These are phyloP conservation scores for Trichoderma endophyticum DNA, from an alignment of 2,329 filamentous ascomycete species.

Conservation along the genomic window DNA sequence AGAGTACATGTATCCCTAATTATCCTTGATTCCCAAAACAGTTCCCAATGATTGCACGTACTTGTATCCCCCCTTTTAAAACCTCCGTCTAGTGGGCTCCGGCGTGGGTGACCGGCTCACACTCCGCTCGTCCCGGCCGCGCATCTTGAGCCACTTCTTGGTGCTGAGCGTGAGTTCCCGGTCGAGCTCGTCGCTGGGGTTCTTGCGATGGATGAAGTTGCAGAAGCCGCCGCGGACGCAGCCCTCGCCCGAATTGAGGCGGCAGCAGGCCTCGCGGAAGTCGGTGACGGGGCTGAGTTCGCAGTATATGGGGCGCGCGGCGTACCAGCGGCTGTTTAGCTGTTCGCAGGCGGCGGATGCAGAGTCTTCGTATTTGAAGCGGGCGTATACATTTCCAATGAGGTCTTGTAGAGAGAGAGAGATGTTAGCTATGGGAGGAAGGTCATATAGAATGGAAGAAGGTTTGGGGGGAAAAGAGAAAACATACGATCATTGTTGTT, in stretches of 20 bases:
- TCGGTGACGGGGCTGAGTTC: slow-evolving; percentile 95
- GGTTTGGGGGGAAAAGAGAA: neutral
- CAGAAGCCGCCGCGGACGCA: slow-evolving; percentile 96
- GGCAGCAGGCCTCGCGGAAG: slow-evolving; percentile 95
- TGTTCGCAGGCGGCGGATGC: slow-evolving; percentile 92
- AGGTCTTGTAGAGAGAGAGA: slow-evolving; percentile 57
- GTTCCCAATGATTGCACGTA: neutral
- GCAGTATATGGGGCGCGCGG: slow-evolving; percentile 95
- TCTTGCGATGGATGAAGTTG: slow-evolving; percentile 99
- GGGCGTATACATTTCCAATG: slow-evolving; percentile 98
- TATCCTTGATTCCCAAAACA: neutral
- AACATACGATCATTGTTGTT: slow-evolving; percentile 94
- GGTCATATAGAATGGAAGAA: neutral
- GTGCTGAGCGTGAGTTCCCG: slow-evolving; percentile 81
- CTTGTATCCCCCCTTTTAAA: slow-evolving; percentile 39
- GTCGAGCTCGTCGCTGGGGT: slow-evolving; percentile 84
- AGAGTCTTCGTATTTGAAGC: slow-evolving; percentile 99
- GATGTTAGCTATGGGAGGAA: neutral
- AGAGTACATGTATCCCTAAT: slow-evolving; percentile 7
- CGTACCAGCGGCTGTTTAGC: slow-evolving; percentile 95
- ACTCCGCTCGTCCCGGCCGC: slow-evolving; percentile 81
- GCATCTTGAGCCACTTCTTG: slow-evolving; percentile 91
- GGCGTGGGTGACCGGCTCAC: slow-evolving; percentile 80
- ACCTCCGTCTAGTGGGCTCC: slow-evolving; percentile 73
- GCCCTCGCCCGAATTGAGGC: slow-evolving; percentile 89